Conservation (phyloP, 768 basidiomycete species). For the Boletus barrowsii region DNA sequence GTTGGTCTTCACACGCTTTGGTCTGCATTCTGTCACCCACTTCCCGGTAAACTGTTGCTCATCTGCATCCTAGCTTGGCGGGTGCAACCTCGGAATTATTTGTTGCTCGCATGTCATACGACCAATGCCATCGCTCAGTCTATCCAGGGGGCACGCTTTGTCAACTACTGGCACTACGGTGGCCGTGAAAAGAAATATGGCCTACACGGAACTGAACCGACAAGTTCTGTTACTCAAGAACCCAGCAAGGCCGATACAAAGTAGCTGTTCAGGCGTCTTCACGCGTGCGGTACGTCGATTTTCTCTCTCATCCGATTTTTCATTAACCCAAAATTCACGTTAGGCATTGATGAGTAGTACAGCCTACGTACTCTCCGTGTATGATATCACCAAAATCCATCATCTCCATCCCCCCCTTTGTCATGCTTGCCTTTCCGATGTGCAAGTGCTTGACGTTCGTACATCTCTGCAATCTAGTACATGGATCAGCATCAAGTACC, state of each 20-base stretch:
- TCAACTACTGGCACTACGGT: slow-evolving; percentile 89
- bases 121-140: slow-evolving; percentile 89
- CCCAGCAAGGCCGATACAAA: slow-evolving; percentile 30
- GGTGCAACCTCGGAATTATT: slow-evolving; percentile 94
- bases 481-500: background rate
- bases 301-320: background rate
- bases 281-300: background rate
- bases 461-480: slow-evolving; percentile 87
- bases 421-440: slow-evolving; percentile 68
- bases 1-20: slow-evolving; percentile 93
- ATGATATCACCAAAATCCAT: slow-evolving; percentile 69
- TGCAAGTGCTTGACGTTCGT: slow-evolving; percentile 81
- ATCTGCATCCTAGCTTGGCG: slow-evolving; percentile 67
- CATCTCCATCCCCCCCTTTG: slow-evolving; percentile 61
- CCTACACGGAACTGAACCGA: slow-evolving; percentile 29
- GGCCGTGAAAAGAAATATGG: slow-evolving; percentile 74
- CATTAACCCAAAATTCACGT: background rate
- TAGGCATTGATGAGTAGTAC: slow-evolving; percentile 18
- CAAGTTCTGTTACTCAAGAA: slow-evolving; percentile 46
- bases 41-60: background rate
- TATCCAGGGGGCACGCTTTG: slow-evolving; percentile 79
- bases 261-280: slow-evolving; percentile 1
- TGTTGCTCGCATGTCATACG: slow-evolving; percentile 89
- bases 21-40: slow-evolving; percentile 35
- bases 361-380: slow-evolving; percentile 5